Conservation (phyloP, 1,284 basidiomycete species). For the Cystobasidium slooffiae region DNA sequence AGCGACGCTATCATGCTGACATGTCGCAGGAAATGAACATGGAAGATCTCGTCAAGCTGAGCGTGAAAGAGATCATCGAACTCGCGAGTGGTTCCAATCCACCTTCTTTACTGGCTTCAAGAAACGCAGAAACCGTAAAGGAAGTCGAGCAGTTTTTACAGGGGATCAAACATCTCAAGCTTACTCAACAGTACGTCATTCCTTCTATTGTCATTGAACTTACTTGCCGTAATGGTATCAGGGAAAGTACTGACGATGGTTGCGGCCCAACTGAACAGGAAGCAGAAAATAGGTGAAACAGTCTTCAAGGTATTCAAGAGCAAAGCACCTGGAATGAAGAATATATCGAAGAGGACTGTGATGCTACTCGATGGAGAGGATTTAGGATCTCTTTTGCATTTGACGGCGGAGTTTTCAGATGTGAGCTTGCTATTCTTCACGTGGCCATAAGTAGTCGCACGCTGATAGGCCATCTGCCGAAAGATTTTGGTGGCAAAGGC, state of each 20-base stretch:
- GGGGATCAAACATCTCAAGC: constrained; percentile 14
- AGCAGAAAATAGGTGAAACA: constrained; percentile 38
- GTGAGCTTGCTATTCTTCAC: constrained; percentile 9
- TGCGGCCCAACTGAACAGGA: background rate
- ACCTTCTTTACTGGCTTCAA: background rate
- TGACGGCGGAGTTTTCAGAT: constrained; percentile 32
- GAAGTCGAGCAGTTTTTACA: constrained; percentile 7
- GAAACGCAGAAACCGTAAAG: constrained; percentile 8
- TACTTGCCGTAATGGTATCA: background rate
- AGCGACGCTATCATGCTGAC: background rate
- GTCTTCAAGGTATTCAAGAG: constrained; percentile 40
- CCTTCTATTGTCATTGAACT: too few species aligned
- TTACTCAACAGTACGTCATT: constrained; percentile 23
- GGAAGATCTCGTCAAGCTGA: constrained; percentile 15
- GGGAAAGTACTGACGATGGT: too few species aligned
- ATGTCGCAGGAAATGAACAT: background rate
- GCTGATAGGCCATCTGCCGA: too few species aligned
- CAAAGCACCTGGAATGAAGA: constrained; percentile 36
- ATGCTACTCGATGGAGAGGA: constrained; percentile 35
- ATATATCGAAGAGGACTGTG: constrained; percentile 37
- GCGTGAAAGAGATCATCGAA: constrained; percentile 34
- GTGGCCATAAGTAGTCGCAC: too few species aligned
- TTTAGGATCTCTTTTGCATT: constrained; percentile 15
- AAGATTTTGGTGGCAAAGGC: background rate
- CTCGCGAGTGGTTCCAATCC: constrained; percentile 5